Conservation (phyloP, 495 filamentous ascomycete genomes). For the Aspergillus sclerotiicarbonarius region DNA sequence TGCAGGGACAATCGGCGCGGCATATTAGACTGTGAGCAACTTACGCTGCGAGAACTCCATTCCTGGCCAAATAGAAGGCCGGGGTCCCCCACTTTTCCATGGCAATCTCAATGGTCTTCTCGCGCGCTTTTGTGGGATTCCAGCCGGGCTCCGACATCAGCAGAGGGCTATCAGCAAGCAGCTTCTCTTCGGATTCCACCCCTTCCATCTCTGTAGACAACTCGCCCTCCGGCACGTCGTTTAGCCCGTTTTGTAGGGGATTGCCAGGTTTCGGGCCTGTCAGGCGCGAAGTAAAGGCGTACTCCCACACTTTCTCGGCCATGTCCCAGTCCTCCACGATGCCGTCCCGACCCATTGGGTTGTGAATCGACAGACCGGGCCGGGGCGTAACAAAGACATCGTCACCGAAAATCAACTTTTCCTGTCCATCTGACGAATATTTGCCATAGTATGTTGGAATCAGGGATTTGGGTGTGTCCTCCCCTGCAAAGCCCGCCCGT, state of each 20-base stretch:
- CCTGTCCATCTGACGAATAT: constrained; percentile 52
- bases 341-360: constrained; percentile 87
- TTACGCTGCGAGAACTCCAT: constrained; percentile 63
- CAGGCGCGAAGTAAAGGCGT: constrained; percentile 72
- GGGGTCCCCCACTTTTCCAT: constrained; percentile 96
- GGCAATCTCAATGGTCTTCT: constrained; percentile 88
- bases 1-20: background rate
- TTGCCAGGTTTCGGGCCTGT: constrained; percentile 63
- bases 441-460: constrained; percentile 83
- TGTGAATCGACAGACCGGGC: constrained; percentile 73
- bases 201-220: constrained; percentile 66
- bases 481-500: constrained; percentile 94
- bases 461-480: constrained; percentile 94
- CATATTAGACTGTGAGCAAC: constrained; percentile 21
- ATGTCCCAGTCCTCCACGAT: constrained; percentile 96
- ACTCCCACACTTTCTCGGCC: constrained; percentile 87
- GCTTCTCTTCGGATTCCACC: constrained; percentile 68
- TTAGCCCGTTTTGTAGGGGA: constrained; percentile 70
- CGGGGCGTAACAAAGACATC: constrained; percentile 77
- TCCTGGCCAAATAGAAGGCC: constrained; percentile 83
- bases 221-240: constrained; percentile 59
- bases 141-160: constrained; percentile 93
- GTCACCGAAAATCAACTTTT: constrained; percentile 76
- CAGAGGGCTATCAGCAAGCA: constrained; percentile 82
- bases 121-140: constrained; percentile 82